Conservation (phyloP, 352 stramenopile species). For the Proteromonas lacertae region DNA sequence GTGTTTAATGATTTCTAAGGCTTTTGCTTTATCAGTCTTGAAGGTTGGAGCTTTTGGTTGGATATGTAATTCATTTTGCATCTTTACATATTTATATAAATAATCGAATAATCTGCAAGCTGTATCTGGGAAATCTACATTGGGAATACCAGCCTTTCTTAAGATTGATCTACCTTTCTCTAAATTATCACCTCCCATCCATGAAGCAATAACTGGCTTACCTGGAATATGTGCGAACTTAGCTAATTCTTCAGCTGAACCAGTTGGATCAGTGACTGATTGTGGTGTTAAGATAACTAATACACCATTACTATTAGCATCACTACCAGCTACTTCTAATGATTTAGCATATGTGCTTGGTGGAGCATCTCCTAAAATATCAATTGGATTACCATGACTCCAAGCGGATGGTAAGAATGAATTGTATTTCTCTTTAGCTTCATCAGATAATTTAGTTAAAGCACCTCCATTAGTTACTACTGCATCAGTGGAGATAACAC, state of each 20-base stretch:
- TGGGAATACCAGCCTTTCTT: constrained; percentile 9
- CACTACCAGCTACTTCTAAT: constrained; percentile 8
- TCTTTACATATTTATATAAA: no score
- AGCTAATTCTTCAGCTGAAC: constrained; percentile 10
- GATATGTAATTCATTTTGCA: no score
- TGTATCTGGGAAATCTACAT: constrained; percentile 11
- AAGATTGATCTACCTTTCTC: constrained; percentile 10
- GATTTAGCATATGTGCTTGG: constrained; percentile 10
- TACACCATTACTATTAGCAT: constrained; percentile 11
- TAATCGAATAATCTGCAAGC: no score
- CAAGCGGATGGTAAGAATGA: constrained; percentile 9
- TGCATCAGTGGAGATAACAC: no score
- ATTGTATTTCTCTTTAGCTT: no score
- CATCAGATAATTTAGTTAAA: no score
- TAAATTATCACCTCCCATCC: constrained; percentile 11
- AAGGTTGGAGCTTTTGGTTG: no score
- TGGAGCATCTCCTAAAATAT: constrained; percentile 13
- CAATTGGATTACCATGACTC: constrained; percentile 12
- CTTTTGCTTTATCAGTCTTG: no score
- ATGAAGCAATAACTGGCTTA: constrained; percentile 13
- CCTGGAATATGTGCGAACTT: constrained; percentile 9
- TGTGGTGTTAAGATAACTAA: constrained; percentile 15
- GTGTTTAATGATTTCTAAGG: no score
- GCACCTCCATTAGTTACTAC: no score
- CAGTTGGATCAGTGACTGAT: constrained; percentile 13